Evolutionary conservation across 140 eudicot species (phyloP).

Genomic region (Oenanthe javanica): DNA sequence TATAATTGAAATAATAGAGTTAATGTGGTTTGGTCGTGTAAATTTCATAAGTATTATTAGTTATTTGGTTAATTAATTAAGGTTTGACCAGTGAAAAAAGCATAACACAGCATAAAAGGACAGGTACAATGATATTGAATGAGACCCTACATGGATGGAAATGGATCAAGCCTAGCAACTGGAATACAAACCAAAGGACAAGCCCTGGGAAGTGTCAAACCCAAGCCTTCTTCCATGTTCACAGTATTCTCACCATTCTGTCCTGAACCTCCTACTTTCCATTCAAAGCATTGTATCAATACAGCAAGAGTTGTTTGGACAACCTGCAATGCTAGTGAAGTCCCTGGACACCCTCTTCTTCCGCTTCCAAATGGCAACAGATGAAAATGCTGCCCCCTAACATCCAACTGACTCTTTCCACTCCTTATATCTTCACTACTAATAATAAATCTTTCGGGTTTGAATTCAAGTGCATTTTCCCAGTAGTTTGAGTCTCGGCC

Average conservation of each 20-base stretch:
- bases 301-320: conserved; percentile 49
- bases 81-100: too few species aligned
- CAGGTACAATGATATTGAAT: background rate
- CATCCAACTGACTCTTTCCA: conserved; percentile 23
- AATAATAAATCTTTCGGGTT: background rate
- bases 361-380: conserved; percentile 74
- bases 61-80: too few species aligned
- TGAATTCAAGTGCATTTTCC: conserved; percentile 31
- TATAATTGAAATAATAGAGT: too few species aligned
- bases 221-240: conserved; percentile 61
- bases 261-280: conserved; percentile 26
- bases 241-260: conserved; percentile 15
- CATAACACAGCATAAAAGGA: background rate
- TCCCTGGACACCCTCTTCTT: conserved; percentile 69
- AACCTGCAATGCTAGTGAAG: conserved; percentile 41
- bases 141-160: conserved; percentile 16
- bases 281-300: conserved; percentile 64
- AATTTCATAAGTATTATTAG: too few species aligned
- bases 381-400: conserved; percentile 66
- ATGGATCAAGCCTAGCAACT: conserved; percentile 38
- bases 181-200: conserved; percentile 56
- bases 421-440: background rate
- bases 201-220: conserved; percentile 64
- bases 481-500: background rate
- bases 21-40: too few species aligned